Conservation (phyloP, 805 yeast species). For the Metschnikowia vanudenii region DNA sequence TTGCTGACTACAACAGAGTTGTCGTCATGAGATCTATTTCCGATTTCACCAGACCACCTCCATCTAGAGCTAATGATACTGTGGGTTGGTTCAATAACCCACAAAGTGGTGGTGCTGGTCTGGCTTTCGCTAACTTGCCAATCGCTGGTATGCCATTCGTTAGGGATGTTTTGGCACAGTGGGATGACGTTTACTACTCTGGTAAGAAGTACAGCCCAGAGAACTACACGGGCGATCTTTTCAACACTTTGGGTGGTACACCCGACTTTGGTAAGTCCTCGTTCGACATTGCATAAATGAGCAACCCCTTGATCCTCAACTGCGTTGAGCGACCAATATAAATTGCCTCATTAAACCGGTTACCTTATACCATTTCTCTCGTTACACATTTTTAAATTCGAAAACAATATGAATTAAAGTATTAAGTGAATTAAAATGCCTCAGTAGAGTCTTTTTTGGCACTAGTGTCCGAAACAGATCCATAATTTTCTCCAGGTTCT, state of each 20-base stretch:
- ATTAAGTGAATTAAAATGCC: not conserved
- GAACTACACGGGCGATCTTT: conserved; percentile 62
- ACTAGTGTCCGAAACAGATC: conserved; percentile 20
- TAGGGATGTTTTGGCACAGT: conserved; percentile 50
- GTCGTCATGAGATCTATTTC: conserved; percentile 61
- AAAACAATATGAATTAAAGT: not conserved
- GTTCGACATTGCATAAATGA: conserved; percentile 24
- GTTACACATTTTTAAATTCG: not conserved
- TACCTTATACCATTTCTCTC: conserved; percentile 1
- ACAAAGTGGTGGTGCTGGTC: conserved; percentile 50
- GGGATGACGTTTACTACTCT: conserved; percentile 36
- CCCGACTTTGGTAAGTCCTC: conserved; percentile 37
- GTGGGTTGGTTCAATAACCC: conserved; percentile 50
- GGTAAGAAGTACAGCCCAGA: conserved; percentile 40
- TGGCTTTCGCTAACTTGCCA: conserved; percentile 51
- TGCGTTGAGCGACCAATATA: not conserved
- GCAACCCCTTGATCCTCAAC: not conserved
- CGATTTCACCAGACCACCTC: conserved; percentile 57
- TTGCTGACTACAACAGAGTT: conserved; percentile 56
- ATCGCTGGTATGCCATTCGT: conserved; percentile 55
- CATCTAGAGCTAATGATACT: conserved; percentile 41
- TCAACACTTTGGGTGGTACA: conserved; percentile 50
- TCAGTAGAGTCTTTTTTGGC: conserved; percentile 7
- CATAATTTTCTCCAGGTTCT: conserved; percentile 14
- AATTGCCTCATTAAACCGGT: not conserved